Evolutionary conservation across 345 rosid species (phyloP).

Genomic region (Trapa incisa): DNA sequence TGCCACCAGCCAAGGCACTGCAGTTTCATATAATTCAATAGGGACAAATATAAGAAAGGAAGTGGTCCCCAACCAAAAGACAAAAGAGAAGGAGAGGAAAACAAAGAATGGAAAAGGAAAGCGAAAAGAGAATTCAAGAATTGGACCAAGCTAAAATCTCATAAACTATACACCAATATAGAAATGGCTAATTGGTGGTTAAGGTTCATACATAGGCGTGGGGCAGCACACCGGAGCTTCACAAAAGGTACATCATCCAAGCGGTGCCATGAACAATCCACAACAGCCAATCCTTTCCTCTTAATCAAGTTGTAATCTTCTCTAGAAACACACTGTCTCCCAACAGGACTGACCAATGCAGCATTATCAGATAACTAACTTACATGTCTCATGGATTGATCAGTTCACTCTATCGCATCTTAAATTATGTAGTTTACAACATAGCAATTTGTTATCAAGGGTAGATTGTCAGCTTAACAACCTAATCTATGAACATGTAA

Average conservation of each 20-base stretch:
- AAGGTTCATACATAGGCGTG: conserved; percentile 72
- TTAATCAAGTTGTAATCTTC: conserved; percentile 67
- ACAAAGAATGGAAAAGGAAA: not conserved
- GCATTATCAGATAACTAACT: not conserved
- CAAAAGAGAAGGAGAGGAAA: not conserved
- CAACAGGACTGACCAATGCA: conserved; percentile 60
- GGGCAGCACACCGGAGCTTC: conserved; percentile 81
- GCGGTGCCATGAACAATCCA: conserved; percentile 98
- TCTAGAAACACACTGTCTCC: conserved; percentile 71
- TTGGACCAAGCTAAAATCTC: not conserved
- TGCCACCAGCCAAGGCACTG: conserved; percentile 99
- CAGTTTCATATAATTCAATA: conserved; percentile 14
- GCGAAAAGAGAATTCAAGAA: not conserved
- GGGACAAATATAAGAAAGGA: not conserved
- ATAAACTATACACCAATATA: not conserved
- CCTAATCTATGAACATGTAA: not conserved
- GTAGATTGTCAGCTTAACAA: not conserved
- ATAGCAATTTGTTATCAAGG: not conserved
- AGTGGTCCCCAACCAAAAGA: not conserved
- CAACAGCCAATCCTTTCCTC: conserved; percentile 87
- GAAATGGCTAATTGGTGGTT: not conserved
- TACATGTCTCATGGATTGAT: not conserved
- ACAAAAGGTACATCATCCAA: conserved; percentile 82
- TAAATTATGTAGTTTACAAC: not conserved
- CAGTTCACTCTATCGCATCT: not conserved